Percentiles rank a stretch among this genome's conserved stretches.
These are phyloP conservation scores for Hibiscus syriacus DNA, from an alignment of 345 rosid species.

Conservation along the genomic window DNA sequence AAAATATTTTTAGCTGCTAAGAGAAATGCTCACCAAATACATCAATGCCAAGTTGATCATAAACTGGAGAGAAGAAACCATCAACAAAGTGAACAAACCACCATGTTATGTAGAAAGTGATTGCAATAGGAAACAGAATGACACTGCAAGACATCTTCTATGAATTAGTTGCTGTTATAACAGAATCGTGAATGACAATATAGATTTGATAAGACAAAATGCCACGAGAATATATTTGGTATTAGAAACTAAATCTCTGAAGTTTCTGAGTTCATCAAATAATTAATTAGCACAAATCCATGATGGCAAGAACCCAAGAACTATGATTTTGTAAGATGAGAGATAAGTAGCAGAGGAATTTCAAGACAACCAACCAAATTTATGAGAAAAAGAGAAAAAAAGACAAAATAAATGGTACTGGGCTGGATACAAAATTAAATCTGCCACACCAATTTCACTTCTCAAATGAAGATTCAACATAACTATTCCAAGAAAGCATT, in stretches of 20 bases:
- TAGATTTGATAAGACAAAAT: background rate
- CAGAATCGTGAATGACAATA: conserved; percentile 5
- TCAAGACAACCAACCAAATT: background rate
- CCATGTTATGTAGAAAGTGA: conserved; percentile 96
- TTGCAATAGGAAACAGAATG: conserved; percentile 85
- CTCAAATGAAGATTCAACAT: conserved; percentile 1
- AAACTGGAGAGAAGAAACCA: conserved; percentile 96
- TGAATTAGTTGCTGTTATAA: conserved; percentile 17
- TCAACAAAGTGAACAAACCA: conserved; percentile 99
- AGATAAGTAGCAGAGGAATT: background rate
- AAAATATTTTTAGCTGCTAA: background rate
- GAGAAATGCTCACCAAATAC: conserved; percentile 61
- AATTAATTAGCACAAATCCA: background rate
- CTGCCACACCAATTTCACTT: background rate
- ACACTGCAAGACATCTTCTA: conserved; percentile 53
- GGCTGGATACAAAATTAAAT: background rate
- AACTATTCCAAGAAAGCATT: background rate
- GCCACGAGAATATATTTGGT: background rate
- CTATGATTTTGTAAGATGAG: background rate
- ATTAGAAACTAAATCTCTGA: background rate
- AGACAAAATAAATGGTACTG: background rate
- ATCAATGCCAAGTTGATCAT: conserved; percentile 85
- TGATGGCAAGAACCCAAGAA: background rate
- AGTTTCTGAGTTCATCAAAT: background rate
- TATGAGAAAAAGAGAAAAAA: background rate